A percentile compares a stretch with the other conserved stretches of the same genome.
Evolutionary conservation across 495 filamentous ascomycete genomes (phyloP).

Genomic region (Trichoderma gamsii): DNA sequence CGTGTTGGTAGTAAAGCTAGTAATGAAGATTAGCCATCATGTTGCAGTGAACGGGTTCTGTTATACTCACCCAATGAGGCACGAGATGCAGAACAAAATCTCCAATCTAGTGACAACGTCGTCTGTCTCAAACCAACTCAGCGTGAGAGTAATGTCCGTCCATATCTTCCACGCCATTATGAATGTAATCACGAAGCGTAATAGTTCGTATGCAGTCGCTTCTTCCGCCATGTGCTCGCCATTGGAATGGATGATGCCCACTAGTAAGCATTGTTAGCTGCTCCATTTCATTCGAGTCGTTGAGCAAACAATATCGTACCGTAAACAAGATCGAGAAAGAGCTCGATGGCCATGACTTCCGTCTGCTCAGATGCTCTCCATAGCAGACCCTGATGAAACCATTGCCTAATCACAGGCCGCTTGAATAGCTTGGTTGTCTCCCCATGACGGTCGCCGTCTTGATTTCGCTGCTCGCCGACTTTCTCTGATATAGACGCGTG

Average conservation of each 20-base stretch:
- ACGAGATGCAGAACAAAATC: constrained; percentile 49
- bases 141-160: constrained; percentile 45
- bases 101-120: constrained; percentile 50
- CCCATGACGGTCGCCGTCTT: constrained; percentile 37
- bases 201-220: constrained; percentile 41
- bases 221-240: constrained; percentile 51
- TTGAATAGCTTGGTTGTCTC: constrained; percentile 46
- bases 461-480: constrained; percentile 28
- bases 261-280: constrained; percentile 32
- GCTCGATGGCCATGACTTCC: constrained; percentile 51
- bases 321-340: constrained; percentile 47
- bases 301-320: constrained; percentile 18
- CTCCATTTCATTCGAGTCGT: constrained; percentile 2
- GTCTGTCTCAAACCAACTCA: constrained; percentile 54
- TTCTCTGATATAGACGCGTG: not conserved
- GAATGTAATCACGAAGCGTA: constrained; percentile 50
- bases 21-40: constrained; percentile 9
- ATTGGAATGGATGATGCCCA: constrained; percentile 55
- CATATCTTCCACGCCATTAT: constrained; percentile 56
- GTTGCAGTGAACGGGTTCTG: not conserved
- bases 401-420: constrained; percentile 52
- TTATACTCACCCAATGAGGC: constrained; percentile 39
- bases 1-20: constrained; percentile 51
- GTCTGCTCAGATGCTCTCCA: constrained; percentile 49
- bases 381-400: constrained; percentile 54